Base-by-base conservation (phyloP, 2,329 filamentous ascomycete genomes). In the Botryotinia calthae region DNA sequence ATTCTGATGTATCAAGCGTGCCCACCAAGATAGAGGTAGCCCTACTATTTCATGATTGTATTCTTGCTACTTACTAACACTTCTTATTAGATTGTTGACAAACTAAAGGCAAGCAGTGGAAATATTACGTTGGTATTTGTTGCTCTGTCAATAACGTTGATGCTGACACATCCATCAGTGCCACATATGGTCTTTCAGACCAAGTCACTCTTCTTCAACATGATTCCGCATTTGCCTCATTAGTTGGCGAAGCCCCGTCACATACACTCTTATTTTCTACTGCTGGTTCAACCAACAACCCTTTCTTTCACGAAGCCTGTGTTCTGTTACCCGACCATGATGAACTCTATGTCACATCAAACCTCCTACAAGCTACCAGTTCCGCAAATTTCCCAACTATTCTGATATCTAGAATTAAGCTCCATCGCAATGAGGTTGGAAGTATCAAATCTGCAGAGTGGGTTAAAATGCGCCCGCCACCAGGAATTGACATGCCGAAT, bases 231-330 rank as follows among this genome's bases (percentile, higher is more conserved):
- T 82, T 86, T 70, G 70, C 59, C n/a, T 72, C 73, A 0, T 70
- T 86, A 8, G 77, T 82, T 54, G 82, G 83, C 14, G 51, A 76
- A 6, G 74, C 74, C 4, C 81, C 82, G 10, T 79, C 74, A 1
- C 82, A 82, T 70, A 83, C 83, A 5, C 81, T 85, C 22, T 79
- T 86, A 14, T 80, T 86, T 40, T 83, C 83, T 8, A 82, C 84
- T 0, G 75, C 79, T 7, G 80, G 82, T 40, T 77, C 80, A 9
- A 83, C 83, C 37, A 80, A 81, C 25, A 85, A 83, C 56, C 82
- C 84, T 12, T 84, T 86, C 76, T 87, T 86, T 75, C 80, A 84
- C 76, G 81, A 81, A 65, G 84, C 82, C 8, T 86, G 84, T 72
- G 82, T 84, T 44, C 85, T 83, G 75, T 51, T 84, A 8, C 78